Evolutionary conservation across 345 rosid species (phyloP).

Genomic region (Gossypium mustelinum): DNA sequence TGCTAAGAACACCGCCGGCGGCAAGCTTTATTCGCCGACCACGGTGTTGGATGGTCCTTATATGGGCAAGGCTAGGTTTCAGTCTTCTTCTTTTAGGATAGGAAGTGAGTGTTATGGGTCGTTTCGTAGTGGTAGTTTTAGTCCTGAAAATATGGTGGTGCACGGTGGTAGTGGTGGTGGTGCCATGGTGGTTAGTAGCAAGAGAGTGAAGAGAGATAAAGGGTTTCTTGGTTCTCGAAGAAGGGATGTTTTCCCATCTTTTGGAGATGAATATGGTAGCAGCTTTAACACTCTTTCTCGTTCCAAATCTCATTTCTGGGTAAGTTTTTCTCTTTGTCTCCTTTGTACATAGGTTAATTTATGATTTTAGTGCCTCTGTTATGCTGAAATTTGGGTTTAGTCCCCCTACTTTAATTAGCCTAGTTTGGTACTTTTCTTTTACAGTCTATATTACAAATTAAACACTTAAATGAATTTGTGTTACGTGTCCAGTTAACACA

Average conservation of each 20-base stretch:
- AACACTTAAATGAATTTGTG: too few species aligned
- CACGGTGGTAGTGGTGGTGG: conserved; percentile 4
- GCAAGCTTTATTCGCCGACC: conserved; percentile 41
- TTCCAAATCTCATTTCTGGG: conserved; percentile 67
- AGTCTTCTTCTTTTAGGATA: conserved; percentile 38
- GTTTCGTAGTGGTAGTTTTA: conserved; percentile 23
- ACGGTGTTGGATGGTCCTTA: conserved; percentile 43
- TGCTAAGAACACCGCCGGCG: conserved; percentile 2
- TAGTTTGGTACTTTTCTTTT: too few species aligned
- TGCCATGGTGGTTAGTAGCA: conserved; percentile 14
- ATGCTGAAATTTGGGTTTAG: not conserved
- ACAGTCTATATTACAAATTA: too few species aligned
- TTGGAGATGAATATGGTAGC: conserved; percentile 29
- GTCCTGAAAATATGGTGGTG: conserved; percentile 24
- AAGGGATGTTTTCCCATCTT: conserved; percentile 52
- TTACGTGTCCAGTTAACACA: too few species aligned
- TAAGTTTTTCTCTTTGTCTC: conserved; percentile 22
- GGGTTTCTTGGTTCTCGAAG: conserved; percentile 45
- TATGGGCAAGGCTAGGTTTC: conserved; percentile 10
- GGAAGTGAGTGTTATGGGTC: conserved; percentile 37
- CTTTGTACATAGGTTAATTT: not conserved
- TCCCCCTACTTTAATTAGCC: not conserved
- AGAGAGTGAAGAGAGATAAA: conserved; percentile 30
- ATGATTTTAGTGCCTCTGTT: not conserved
- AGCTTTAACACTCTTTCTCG: conserved; percentile 33